Conservation (phyloP, 2,329 filamentous ascomycete genomes). For the Phialophora expanda region DNA sequence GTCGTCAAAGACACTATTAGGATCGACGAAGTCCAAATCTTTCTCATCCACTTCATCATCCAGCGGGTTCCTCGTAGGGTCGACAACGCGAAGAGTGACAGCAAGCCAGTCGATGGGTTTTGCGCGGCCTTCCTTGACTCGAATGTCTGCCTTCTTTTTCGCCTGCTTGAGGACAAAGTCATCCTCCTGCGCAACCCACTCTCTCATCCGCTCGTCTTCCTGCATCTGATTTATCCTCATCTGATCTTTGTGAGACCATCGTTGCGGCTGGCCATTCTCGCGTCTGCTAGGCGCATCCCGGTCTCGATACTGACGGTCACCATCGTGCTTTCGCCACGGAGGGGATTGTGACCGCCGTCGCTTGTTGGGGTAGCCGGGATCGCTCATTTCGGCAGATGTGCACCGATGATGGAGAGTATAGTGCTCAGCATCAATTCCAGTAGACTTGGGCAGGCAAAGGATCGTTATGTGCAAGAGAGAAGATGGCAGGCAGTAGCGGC, state of each 20-base stretch:
- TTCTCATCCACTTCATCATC: slow-evolving; percentile 81
- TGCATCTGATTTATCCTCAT: slow-evolving; percentile 62
- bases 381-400: slow-evolving; percentile 40
- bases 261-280: slow-evolving; percentile 25
- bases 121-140: slow-evolving; percentile 86
- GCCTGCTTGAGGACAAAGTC: slow-evolving; percentile 94
- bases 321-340: slow-evolving; percentile 44
- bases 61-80: slow-evolving; percentile 75
- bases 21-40: slow-evolving; percentile 79
- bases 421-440: not conserved
- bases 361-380: slow-evolving; percentile 38
- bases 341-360: slow-evolving; percentile 52
- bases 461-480: not conserved
- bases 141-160: slow-evolving; percentile 96
- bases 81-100: slow-evolving; percentile 86
- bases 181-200: slow-evolving; percentile 94
- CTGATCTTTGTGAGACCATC: slow-evolving; percentile 49
- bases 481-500: not conserved
- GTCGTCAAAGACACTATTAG: slow-evolving; percentile 77
- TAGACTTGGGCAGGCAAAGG: not conserved
- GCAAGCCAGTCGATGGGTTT: slow-evolving; percentile 93
- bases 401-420: not conserved
- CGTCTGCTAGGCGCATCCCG: slow-evolving; percentile 18
- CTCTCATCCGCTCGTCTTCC: slow-evolving; percentile 75
- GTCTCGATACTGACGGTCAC: slow-evolving; percentile 26